Conservation (phyloP, 305 asterid species). For the Stenogyne calaminthoides region DNA sequence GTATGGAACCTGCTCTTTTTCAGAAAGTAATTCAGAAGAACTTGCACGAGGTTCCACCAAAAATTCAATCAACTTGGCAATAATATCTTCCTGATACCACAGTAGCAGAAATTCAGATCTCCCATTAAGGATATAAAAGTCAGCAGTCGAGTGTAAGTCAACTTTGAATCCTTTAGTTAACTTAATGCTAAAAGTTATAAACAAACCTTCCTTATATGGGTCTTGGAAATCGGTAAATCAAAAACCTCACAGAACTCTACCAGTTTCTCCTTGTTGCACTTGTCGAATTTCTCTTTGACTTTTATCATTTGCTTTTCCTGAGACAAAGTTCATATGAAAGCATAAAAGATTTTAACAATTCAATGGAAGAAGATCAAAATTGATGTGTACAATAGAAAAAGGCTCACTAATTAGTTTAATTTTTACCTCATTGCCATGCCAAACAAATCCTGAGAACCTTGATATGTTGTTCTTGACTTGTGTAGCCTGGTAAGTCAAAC, state of each 20-base stretch:
- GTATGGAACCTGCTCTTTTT: constrained; percentile 68
- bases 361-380: constrained; percentile 17
- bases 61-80: constrained; percentile 72
- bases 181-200: constrained; percentile 18
- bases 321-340: constrained; percentile 13
- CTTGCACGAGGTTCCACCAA: constrained; percentile 80
- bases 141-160: constrained; percentile 1
- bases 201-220: constrained; percentile 59
- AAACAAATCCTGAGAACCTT: constrained; percentile 90
- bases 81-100: constrained; percentile 72
- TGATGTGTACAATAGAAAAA: constrained; percentile 6
- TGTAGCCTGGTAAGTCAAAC: constrained; percentile 65
- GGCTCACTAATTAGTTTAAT: background rate
- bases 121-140: background rate
- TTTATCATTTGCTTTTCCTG: constrained; percentile 61
- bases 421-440: constrained; percentile 88
- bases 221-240: constrained; percentile 56
- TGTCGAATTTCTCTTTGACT: constrained; percentile 62
- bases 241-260: constrained; percentile 57
- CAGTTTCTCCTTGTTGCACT: constrained; percentile 59
- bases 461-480: constrained; percentile 71
- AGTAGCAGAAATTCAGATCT: constrained; percentile 13
- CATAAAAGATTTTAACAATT: constrained; percentile 22
- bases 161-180: constrained; percentile 25
- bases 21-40: constrained; percentile 60